Percentiles rank a stretch among this genome's conserved stretches.
Conservation (phyloP, 257 asterid species). For the Ilex aquifolium region DNA sequence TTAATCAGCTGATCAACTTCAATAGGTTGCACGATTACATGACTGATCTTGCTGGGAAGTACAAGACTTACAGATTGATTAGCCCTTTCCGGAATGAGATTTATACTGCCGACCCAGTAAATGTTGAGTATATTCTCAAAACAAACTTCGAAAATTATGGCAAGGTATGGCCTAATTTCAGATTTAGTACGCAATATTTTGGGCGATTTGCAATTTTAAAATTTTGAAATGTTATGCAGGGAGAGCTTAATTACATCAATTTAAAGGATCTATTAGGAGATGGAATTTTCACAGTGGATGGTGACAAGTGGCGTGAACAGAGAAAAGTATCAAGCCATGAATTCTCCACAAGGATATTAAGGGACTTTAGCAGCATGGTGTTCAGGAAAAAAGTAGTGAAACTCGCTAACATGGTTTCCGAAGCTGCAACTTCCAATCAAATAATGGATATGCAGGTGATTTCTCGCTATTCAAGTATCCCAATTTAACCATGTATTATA, state of each 20-base stretch:
- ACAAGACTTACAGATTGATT: constrained; percentile 56
- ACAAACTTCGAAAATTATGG: constrained; percentile 58
- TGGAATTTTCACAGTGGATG: constrained; percentile 77
- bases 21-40: constrained; percentile 54
- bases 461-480: neutral
- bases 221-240: constrained; percentile 30
- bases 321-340: constrained; percentile 66
- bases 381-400: constrained; percentile 49
- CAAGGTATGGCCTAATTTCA: constrained; percentile 32
- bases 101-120: constrained; percentile 58
- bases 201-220: neutral
- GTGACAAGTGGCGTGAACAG: constrained; percentile 72
- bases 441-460: constrained; percentile 63
- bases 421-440: constrained; percentile 29
- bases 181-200: too few species aligned
- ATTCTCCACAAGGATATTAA: constrained; percentile 58
- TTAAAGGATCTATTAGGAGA: constrained; percentile 57
- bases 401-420: constrained; percentile 39
- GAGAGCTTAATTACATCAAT: constrained; percentile 34
- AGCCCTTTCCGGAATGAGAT: constrained; percentile 46
- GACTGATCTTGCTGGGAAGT: constrained; percentile 49
- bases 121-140: constrained; percentile 61
- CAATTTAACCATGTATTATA: neutral
- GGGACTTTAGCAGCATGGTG: constrained; percentile 59
- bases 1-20: constrained; percentile 53